Conservation (phyloP, 1,284 basidiomycete species). For the Xerocomus minutiporus region DNA sequence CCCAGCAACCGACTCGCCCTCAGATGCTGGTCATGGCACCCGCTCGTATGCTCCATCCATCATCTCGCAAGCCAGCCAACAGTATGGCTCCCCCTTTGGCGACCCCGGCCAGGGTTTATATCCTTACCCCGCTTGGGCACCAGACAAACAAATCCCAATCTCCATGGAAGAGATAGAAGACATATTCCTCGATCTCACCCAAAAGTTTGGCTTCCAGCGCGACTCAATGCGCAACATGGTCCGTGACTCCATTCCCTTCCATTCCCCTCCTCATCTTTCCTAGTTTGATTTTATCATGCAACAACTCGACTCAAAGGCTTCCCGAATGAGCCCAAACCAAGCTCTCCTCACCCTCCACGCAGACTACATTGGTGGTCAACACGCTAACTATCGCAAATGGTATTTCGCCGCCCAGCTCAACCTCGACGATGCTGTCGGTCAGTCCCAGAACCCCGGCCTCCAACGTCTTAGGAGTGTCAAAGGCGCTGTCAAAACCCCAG, state of each 20-base stretch:
- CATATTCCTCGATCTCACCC: conserved; percentile 95
- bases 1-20: conserved; percentile 35
- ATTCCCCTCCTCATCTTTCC: conserved; percentile 2
- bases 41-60: conserved; percentile 50
- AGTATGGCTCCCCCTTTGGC: conserved; percentile 53
- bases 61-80: conserved; percentile 54
- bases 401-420: conserved; percentile 99
- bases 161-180: conserved; percentile 99
- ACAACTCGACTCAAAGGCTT: conserved; percentile 90
- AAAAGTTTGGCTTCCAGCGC: conserved; percentile 98
- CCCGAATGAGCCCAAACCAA: conserved; percentile 98
- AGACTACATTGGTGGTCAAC: conserved; percentile 96
- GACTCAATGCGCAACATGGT: conserved; percentile 92
- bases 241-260: conserved; percentile 24
- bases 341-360: conserved; percentile 95
- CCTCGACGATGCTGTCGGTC: conserved; percentile 96
- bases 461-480: conserved; percentile 86
- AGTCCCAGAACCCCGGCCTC: conserved; percentile 89
- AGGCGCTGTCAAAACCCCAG: conserved; percentile 49
- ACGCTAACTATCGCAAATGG: conserved; percentile 98
- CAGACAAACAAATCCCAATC: conserved; percentile 91
- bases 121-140: conserved; percentile 93
- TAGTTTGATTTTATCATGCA: conserved; percentile 99
- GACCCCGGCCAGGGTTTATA: conserved; percentile 60
- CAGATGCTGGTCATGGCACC: conserved; percentile 42